phyloP scores from a whole-genome alignment of 2,329 filamentous ascomycete species.

The Aspergillus pseudotamarii region DNA sequence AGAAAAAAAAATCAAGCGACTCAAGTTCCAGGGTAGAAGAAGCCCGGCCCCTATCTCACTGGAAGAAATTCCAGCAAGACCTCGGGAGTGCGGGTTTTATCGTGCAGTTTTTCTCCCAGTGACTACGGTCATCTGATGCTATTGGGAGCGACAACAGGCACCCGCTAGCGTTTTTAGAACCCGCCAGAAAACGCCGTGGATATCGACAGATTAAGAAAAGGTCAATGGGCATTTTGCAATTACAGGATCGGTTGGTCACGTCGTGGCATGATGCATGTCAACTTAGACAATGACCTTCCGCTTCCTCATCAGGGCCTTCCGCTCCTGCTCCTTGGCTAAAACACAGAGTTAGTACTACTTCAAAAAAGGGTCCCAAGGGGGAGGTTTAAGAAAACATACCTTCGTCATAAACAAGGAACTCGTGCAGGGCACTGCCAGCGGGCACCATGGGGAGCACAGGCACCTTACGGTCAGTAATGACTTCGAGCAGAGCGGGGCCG shows the following conservation, averaged over 20 bases:
- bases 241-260: conserved; percentile 25
- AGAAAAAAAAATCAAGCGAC: conserved; percentile 4
- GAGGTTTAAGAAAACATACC: conserved; percentile 51
- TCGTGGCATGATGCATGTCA: conserved; percentile 21
- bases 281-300: conserved; percentile 47
- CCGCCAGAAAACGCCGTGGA: conserved; percentile 45
- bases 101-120: background rate
- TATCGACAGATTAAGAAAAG: conserved; percentile 40
- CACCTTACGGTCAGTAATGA: conserved; percentile 76
- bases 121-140: conserved; percentile 5
- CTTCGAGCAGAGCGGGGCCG: conserved; percentile 89
- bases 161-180: conserved; percentile 39
- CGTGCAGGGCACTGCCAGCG: conserved; percentile 80
- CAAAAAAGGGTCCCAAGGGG: background rate
- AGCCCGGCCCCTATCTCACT: background rate
- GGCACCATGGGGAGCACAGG: conserved; percentile 99
- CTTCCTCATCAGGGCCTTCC: conserved; percentile 68
- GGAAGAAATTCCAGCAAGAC: background rate
- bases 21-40: background rate
- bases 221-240: conserved; percentile 26
- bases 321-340: conserved; percentile 67
- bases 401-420: conserved; percentile 88
- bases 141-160: conserved; percentile 14
- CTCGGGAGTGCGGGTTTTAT: background rate
- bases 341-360: conserved; percentile 14